These are phyloP conservation scores for Camelina sativa DNA, from an alignment of 345 rosid genomes.

Conservation along the genomic window DNA sequence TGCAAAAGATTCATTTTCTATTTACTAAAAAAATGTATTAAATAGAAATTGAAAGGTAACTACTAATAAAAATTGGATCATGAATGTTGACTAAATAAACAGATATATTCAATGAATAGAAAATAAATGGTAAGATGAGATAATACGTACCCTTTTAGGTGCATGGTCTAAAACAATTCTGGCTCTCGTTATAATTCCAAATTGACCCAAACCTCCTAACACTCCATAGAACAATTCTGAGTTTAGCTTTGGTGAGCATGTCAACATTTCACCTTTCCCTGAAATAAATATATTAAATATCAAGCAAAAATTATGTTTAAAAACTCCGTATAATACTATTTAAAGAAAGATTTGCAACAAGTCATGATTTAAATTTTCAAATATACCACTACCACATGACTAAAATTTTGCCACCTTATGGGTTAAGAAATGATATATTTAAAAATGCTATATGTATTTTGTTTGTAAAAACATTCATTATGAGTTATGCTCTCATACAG, in stretches of 20 bases:
- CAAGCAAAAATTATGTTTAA: background rate
- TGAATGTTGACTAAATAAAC: background rate
- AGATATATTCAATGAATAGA: background rate
- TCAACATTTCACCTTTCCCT: slow-evolving; percentile 89
- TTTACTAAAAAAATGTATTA: background rate
- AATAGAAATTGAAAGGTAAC: background rate
- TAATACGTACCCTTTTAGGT: slow-evolving; percentile 69
- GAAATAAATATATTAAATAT: slow-evolving; percentile 38
- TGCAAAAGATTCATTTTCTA: background rate
- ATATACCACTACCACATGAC: background rate
- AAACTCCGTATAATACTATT: background rate
- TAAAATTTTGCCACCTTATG: background rate
- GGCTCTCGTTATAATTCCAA: slow-evolving; percentile 92
- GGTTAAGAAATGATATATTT: background rate
- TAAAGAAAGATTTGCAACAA: background rate
- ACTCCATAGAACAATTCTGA: slow-evolving; percentile 80
- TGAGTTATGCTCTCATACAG: background rate
- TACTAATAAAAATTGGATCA: background rate
- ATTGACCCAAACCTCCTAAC: slow-evolving; percentile 93
- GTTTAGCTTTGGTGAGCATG: slow-evolving; percentile 65
- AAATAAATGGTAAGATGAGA: slow-evolving; percentile 28
- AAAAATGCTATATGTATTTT: background rate
- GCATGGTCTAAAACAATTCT: slow-evolving; percentile 79
- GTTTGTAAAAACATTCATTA: background rate
- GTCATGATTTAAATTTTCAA: background rate